Evolutionary conservation across 768 basidiomycete genomes (phyloP).

Genomic region (Suillus americanus): DNA sequence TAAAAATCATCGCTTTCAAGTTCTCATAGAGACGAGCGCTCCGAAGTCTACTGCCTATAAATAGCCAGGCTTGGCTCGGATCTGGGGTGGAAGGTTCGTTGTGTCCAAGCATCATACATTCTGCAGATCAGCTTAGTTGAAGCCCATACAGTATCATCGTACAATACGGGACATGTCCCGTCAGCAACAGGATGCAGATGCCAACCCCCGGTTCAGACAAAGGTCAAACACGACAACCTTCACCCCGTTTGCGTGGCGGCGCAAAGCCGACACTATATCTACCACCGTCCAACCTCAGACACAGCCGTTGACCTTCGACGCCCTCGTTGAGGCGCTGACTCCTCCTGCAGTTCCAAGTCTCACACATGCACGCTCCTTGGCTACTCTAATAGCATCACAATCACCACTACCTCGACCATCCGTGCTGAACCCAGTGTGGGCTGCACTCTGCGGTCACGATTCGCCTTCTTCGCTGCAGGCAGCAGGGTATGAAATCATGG

Average conservation of each 20-base stretch:
- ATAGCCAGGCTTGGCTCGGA: background rate
- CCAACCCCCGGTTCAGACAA: conserved; percentile 32
- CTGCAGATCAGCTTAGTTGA: background rate
- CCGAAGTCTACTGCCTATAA: background rate
- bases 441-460: conserved; percentile 53
- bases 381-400: conserved; percentile 44
- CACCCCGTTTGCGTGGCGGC: conserved; percentile 41
- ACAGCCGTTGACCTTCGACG: conserved; percentile 39
- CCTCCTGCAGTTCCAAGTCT: conserved; percentile 67
- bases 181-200: conserved; percentile 32
- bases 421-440: conserved; percentile 58
- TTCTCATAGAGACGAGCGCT: background rate
- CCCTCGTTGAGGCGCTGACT: conserved; percentile 43
- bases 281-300: conserved; percentile 29
- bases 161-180: conserved; percentile 26
- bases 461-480: conserved; percentile 59
- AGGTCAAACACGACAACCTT: conserved; percentile 46
- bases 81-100: conserved; percentile 2
- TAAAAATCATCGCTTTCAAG: background rate
- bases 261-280: conserved; percentile 30
- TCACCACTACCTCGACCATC: conserved; percentile 58
- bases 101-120: background rate
- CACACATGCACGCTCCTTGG: conserved; percentile 60
- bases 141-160: background rate
- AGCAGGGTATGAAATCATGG: conserved; percentile 70